phyloP scores from a whole-genome alignment of 1,139 yeast species.

The Saccharomyces hybrid region DNA sequence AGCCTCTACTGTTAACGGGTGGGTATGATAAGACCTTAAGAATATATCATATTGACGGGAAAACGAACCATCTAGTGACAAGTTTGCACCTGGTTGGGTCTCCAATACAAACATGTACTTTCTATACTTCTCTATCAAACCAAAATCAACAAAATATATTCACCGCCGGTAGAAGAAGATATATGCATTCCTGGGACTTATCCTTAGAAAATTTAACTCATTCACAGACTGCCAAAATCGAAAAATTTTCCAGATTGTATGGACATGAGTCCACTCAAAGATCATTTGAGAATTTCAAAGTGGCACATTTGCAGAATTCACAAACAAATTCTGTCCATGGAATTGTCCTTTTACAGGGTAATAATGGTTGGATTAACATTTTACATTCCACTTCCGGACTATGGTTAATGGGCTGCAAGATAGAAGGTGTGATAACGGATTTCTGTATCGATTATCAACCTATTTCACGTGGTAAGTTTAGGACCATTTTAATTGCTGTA shows the following conservation, averaged over 20 bases:
- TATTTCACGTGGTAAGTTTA: constrained; percentile 17
- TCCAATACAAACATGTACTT: constrained; percentile 66
- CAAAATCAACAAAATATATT: constrained; percentile 44
- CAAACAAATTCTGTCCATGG: constrained; percentile 45
- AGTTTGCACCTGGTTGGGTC: constrained; percentile 71
- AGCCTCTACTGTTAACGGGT: constrained; percentile 77
- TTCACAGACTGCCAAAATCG: constrained; percentile 39
- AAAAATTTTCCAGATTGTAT: constrained; percentile 80
- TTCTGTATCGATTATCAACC: constrained; percentile 52
- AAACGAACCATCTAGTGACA: constrained; percentile 69
- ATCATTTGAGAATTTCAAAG: constrained; percentile 78
- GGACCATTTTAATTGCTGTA: constrained; percentile 47
- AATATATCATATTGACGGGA: constrained; percentile 89
- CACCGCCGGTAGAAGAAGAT: constrained; percentile 88
- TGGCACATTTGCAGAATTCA: constrained; percentile 39
- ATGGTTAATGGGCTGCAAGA: constrained; percentile 78
- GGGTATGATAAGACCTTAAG: constrained; percentile 89
- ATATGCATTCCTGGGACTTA: constrained; percentile 88
- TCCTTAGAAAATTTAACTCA: constrained; percentile 40
- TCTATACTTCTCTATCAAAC: constrained; percentile 23
- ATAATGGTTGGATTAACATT: constrained; percentile 85
- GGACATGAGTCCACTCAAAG: constrained; percentile 83
- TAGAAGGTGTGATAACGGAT: constrained; percentile 79
- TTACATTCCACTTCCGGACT: constrained; percentile 72
- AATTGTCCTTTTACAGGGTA: constrained; percentile 70